A percentile compares a stretch with the other conserved stretches of the same genome.
These are phyloP conservation scores for Citeromyces nyonsensis DNA, from an alignment of 805 yeast genomes.

Conservation along the genomic window DNA sequence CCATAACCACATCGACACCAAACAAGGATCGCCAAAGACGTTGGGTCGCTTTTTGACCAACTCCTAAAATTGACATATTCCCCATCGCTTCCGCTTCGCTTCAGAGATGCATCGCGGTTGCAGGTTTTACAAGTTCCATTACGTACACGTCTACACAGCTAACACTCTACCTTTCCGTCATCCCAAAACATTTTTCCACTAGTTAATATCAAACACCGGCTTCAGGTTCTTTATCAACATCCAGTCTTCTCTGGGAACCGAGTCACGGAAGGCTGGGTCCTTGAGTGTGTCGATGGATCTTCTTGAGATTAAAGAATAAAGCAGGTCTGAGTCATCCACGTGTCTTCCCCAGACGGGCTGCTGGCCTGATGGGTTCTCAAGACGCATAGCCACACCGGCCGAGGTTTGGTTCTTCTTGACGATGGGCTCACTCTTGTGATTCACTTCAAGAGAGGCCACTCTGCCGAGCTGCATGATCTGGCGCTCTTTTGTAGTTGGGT, in stretches of 20 bases:
- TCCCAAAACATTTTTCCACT: no score
- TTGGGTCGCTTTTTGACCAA: no score
- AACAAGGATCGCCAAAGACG: no score
- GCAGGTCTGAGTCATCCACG: conserved; percentile 80
- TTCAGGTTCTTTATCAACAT: conserved; percentile 76
- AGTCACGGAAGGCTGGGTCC: conserved; percentile 94
- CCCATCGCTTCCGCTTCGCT: no score
- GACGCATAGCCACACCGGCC: conserved; percentile 98
- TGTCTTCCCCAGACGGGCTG: conserved; percentile 99
- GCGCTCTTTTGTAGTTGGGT: conserved; percentile 69
- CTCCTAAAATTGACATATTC: no score
- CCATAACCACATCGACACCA: no score
- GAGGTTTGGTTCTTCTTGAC: conserved; percentile 92
- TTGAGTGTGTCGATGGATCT: conserved; percentile 92
- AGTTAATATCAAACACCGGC: conserved; percentile 74
- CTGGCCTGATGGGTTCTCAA: conserved; percentile 81
- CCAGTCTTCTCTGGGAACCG: conserved; percentile 95
- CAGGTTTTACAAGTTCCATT: no score
- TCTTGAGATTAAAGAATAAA: conserved; percentile 84
- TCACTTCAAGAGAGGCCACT: conserved; percentile 88
- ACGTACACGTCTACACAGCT: no score
- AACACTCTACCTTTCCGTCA: no score
- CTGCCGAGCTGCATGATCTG: conserved; percentile 68
- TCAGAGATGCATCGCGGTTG: no score
- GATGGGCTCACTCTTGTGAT: conserved; percentile 66